Percentiles rank a stretch among this genome's conserved stretches.
Conservation (phyloP, 192 early-diverging fungal species). For the Podila minutissima region DNA sequence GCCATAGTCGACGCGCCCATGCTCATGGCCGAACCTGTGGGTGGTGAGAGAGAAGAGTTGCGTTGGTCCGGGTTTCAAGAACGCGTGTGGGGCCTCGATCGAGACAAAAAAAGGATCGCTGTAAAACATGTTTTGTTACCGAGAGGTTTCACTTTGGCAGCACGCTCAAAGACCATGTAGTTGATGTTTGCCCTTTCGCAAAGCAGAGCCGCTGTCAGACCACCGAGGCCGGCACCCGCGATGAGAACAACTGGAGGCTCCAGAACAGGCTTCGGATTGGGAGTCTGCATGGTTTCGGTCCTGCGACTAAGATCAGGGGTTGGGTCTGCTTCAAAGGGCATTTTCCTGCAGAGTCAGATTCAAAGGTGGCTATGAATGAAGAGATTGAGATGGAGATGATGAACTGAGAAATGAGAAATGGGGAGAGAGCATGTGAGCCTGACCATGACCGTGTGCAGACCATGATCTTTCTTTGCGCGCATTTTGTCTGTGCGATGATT, state of each 20-base stretch:
- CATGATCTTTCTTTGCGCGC: too few species aligned
- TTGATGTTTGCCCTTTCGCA: constrained; percentile 7
- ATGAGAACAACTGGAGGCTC: constrained; percentile 11
- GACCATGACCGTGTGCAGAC: too few species aligned
- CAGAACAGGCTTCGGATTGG: background rate
- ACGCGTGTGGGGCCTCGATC: too few species aligned
- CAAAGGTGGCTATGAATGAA: too few species aligned
- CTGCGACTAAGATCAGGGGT: background rate
- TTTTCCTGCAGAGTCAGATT: too few species aligned
- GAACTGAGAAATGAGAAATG: too few species aligned
- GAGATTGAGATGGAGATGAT: too few species aligned
- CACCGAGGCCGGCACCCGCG: constrained; percentile 9
- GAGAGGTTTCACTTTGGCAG: constrained; percentile 8
- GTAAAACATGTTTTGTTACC: background rate
- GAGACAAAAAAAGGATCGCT: too few species aligned
- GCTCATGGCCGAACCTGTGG: background rate
- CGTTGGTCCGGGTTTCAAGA: background rate
- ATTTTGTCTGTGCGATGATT: too few species aligned
- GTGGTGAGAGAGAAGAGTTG: too few species aligned
- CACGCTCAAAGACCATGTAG: constrained; percentile 18
- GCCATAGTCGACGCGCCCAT: background rate
- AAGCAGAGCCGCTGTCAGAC: constrained; percentile 1
- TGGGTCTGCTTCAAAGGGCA: too few species aligned
- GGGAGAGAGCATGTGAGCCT: too few species aligned
- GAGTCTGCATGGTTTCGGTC: background rate